phyloP scores from a whole-genome alignment of 768 basidiomycete genomes.

The Hypholoma fasciculare region DNA sequence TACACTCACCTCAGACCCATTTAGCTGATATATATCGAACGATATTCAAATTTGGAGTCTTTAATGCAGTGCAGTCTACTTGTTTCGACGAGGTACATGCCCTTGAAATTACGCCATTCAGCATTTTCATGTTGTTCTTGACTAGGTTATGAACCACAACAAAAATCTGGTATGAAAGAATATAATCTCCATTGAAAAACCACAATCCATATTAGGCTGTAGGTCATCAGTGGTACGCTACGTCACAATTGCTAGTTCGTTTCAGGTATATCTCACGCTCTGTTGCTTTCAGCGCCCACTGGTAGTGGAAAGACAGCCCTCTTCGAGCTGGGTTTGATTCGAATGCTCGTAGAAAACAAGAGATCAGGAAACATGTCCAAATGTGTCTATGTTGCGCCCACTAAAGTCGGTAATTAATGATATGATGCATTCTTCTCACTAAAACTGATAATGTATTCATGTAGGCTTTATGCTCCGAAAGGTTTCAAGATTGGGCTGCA shows the following conservation, averaged over 20 bases:
- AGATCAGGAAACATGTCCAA: constrained; percentile 43
- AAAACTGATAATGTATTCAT: not conserved
- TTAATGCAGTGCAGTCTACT: constrained; percentile 88
- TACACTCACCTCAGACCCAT: constrained; percentile 5
- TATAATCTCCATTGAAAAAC: no score
- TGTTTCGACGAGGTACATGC: constrained; percentile 72
- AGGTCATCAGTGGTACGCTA: constrained; percentile 72
- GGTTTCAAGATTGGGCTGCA: constrained; percentile 76
- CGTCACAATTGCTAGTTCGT: not conserved
- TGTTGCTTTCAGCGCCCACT: constrained; percentile 72
- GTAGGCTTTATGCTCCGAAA: constrained; percentile 88
- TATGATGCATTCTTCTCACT: not conserved
- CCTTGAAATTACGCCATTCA: not conserved
- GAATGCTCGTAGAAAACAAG: constrained; percentile 53
- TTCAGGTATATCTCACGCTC: constrained; percentile 7
- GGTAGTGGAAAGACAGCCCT: constrained; percentile 95
- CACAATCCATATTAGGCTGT: not conserved
- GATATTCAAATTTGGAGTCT: constrained; percentile 86
- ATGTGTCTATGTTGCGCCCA: constrained; percentile 92
- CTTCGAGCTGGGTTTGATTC: constrained; percentile 89
- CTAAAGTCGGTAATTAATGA: constrained; percentile 55
- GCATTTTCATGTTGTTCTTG: not conserved
- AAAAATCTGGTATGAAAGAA: constrained; percentile 60
- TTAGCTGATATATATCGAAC: constrained; percentile 79
- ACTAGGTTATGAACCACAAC: constrained; percentile 55